Evolutionary conservation across 148 eudicot genomes (phyloP).

Genomic region (Chenopodium suecicum): DNA sequence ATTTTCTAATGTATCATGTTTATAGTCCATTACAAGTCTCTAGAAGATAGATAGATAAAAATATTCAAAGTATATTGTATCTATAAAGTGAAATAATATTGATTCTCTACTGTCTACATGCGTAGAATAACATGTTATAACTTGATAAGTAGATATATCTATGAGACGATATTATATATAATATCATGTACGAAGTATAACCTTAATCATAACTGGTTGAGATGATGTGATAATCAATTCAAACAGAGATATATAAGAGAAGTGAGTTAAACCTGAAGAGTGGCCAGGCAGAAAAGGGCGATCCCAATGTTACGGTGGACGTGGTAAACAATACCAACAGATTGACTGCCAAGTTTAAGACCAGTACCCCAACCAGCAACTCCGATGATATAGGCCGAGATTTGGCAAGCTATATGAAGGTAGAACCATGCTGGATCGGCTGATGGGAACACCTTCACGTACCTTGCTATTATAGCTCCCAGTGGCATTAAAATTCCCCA

Average conservation of each 20-base stretch:
- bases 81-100: no score
- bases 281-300: conserved; percentile 52
- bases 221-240: not conserved
- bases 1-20: not conserved
- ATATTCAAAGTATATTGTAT: no score
- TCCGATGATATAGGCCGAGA: conserved; percentile 49
- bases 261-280: conserved; percentile 46
- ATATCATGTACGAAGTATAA: no score
- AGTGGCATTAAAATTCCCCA: conserved; percentile 65
- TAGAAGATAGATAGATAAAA: no score
- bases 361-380: conserved; percentile 55
- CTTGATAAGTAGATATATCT: no score
- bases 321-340: conserved; percentile 30
- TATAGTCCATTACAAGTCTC: no score
- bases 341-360: conserved; percentile 44
- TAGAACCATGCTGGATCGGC: conserved; percentile 35
- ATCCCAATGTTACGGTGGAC: conserved; percentile 47
- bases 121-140: no score
- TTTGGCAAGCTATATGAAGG: conserved; percentile 45
- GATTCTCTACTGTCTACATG: no score
- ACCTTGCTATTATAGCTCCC: conserved; percentile 64
- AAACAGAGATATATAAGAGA: no score
- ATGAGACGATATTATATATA: no score
- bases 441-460: conserved; percentile 38
- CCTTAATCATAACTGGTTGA: no score